Conservation (phyloP, 768 basidiomycete species). For the Termitomyces eurrhizus region DNA sequence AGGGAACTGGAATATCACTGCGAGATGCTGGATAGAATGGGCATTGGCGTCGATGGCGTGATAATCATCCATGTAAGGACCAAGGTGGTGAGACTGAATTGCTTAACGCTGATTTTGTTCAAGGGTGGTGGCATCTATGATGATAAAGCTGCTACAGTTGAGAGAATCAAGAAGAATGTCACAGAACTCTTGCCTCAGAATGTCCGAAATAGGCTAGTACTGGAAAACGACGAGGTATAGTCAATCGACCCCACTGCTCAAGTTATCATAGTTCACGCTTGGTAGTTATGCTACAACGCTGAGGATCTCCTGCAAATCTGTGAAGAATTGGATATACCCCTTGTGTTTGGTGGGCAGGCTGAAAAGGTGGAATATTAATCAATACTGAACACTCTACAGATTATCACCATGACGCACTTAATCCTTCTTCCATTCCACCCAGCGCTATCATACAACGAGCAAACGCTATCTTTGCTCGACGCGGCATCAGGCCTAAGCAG, state of each 20-base stretch:
- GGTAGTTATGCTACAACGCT: constrained; percentile 76
- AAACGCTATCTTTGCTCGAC: constrained; percentile 66
- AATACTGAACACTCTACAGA: constrained; percentile 30
- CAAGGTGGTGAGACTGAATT: background rate
- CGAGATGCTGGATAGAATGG: constrained; percentile 86
- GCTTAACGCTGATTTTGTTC: constrained; percentile 5
- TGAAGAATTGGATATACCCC: constrained; percentile 74
- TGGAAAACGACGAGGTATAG: constrained; percentile 91
- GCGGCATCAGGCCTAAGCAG: constrained; percentile 87
- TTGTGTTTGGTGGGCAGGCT: constrained; percentile 51
- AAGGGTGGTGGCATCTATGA: constrained; percentile 81
- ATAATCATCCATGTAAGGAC: constrained; percentile 75
- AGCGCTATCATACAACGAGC: constrained; percentile 69
- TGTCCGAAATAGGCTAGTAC: constrained; percentile 70
- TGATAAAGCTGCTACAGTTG: constrained; percentile 69
- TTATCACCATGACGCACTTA: constrained; percentile 81
- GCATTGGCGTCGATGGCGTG: constrained; percentile 75
- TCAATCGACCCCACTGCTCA: background rate
- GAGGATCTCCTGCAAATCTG: constrained; percentile 87
- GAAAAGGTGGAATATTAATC: constrained; percentile 24
- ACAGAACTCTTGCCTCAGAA: constrained; percentile 50
- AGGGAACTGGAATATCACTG: constrained; percentile 84
- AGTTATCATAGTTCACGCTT: background rate
- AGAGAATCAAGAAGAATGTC: constrained; percentile 71
- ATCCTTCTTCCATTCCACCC: constrained; percentile 56